phyloP scores from a whole-genome alignment of 768 basidiomycete genomes.

The Termitomyces eurrhizus region DNA sequence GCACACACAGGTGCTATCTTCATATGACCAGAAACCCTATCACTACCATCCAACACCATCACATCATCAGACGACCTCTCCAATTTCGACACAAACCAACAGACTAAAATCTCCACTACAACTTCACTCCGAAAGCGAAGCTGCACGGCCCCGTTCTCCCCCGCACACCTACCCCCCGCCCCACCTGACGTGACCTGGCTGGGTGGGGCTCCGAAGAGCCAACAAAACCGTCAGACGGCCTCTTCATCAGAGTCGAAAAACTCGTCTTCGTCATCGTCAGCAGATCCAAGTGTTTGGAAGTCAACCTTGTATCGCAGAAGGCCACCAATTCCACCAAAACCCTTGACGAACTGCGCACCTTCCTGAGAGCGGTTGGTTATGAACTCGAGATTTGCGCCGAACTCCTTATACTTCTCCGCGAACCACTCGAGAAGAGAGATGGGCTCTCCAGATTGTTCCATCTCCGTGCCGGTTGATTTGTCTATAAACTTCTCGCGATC shows the following conservation, averaged over 20 bases:
- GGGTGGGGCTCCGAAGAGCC: slow-evolving; percentile 83
- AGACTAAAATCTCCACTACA: not conserved
- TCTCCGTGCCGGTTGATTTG: slow-evolving; percentile 92
- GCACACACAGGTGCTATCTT: slow-evolving; percentile 6
- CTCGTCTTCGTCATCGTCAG: slow-evolving; percentile 86
- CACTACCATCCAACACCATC: slow-evolving; percentile 2
- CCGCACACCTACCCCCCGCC: slow-evolving; percentile 41
- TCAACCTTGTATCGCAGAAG: slow-evolving; percentile 97
- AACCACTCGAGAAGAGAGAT: slow-evolving; percentile 96
- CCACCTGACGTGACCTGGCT: slow-evolving; percentile 64
- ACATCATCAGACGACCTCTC: slow-evolving; percentile 2
- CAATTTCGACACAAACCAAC: not conserved
- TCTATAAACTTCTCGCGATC: slow-evolving; percentile 94
- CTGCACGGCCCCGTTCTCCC: slow-evolving; percentile 3
- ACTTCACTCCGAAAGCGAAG: not conserved
- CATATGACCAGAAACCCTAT: slow-evolving; percentile 8
- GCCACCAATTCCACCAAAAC: slow-evolving; percentile 97
- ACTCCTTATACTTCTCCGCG: slow-evolving; percentile 97
- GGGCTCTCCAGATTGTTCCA: slow-evolving; percentile 86
- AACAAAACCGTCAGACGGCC: slow-evolving; percentile 79
- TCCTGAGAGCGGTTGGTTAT: slow-evolving; percentile 96
- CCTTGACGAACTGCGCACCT: slow-evolving; percentile 96
- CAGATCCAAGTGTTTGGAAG: slow-evolving; percentile 70
- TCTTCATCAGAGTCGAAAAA: slow-evolving; percentile 75
- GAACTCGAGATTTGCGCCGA: slow-evolving; percentile 94